Percentiles rank a stretch among this genome's conserved stretches.
phyloP scores from a whole-genome alignment of 1,284 basidiomycete genomes.

The Chalciporus sp. region DNA sequence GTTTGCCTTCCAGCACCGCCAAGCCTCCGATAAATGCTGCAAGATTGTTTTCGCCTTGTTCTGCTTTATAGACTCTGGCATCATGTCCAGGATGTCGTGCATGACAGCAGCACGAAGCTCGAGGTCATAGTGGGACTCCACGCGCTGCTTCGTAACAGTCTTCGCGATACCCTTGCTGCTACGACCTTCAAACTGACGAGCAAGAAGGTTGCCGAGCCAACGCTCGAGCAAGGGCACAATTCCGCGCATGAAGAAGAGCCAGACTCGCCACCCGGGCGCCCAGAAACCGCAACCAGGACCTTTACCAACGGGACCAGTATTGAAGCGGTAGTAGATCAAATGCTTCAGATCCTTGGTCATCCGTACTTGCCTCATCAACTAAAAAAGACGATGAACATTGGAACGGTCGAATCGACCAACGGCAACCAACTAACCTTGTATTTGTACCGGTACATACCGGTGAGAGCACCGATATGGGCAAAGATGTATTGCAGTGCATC shows the following conservation, averaged over 20 bases:
- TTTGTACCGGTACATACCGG: slow-evolving; percentile 99
- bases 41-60: slow-evolving; percentile 99
- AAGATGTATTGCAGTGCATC: slow-evolving; percentile 99
- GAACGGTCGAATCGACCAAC: background rate
- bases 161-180: slow-evolving; percentile 96
- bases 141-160: slow-evolving; percentile 98
- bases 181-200: slow-evolving; percentile 96
- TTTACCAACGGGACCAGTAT: slow-evolving; percentile 98
- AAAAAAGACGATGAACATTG: slow-evolving; percentile 8
- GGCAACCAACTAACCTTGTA: slow-evolving; percentile 74
- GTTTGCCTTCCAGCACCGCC: slow-evolving; percentile 99
- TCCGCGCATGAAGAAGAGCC: slow-evolving; percentile 99
- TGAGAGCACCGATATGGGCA: slow-evolving; percentile 95
- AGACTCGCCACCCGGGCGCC: slow-evolving; percentile 99
- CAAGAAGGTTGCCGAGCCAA: slow-evolving; percentile 97
- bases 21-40: slow-evolving; percentile 96
- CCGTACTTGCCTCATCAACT: slow-evolving; percentile 98
- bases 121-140: slow-evolving; percentile 98
- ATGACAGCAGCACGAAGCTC: slow-evolving; percentile 98
- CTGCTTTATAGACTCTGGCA: slow-evolving; percentile 99
- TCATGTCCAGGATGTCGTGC: slow-evolving; percentile 99
- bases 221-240: slow-evolving; percentile 97
- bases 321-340: slow-evolving; percentile 97
- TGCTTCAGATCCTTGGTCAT: slow-evolving; percentile 99
- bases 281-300: slow-evolving; percentile 99